Evolutionary conservation across 768 basidiomycete genomes (phyloP).

Genomic region (Erythrobasidium yunnanense): DNA sequence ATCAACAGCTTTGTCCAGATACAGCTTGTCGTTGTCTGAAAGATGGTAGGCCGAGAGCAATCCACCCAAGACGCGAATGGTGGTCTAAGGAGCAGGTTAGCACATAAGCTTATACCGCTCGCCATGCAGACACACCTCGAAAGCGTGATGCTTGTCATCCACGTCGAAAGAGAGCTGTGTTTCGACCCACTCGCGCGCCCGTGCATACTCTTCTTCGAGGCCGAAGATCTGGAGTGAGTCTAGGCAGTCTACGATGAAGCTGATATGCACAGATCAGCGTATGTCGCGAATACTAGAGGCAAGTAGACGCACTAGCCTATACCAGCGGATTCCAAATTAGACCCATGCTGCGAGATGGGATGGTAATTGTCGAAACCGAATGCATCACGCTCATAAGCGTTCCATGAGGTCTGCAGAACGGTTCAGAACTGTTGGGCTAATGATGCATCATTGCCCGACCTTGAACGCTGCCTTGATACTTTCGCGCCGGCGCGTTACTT

Average conservation of each 20-base stretch:
- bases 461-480: slow-evolving; percentile 23
- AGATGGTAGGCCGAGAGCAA: slow-evolving; percentile 76
- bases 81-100: slow-evolving; percentile 55
- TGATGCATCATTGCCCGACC: not conserved
- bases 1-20: slow-evolving; percentile 65
- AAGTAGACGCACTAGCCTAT: slow-evolving; percentile 44
- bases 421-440: slow-evolving; percentile 20
- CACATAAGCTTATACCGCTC: slow-evolving; percentile 19
- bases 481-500: slow-evolving; percentile 20
- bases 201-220: slow-evolving; percentile 61
- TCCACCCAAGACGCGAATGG: slow-evolving; percentile 83
- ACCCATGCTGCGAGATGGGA: slow-evolving; percentile 61
- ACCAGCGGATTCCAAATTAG: slow-evolving; percentile 58
- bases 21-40: slow-evolving; percentile 55
- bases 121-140: slow-evolving; percentile 55
- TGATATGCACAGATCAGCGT: not conserved
- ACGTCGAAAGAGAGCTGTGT: slow-evolving; percentile 61
- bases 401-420: slow-evolving; percentile 64
- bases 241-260: slow-evolving; percentile 56
- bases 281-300: not conserved
- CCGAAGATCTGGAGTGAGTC: slow-evolving; percentile 83
- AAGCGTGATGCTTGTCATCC: slow-evolving; percentile 71
- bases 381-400: slow-evolving; percentile 74
- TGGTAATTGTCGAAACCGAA: slow-evolving; percentile 90
- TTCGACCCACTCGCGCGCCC: slow-evolving; percentile 68